Conservation (phyloP, 2,329 filamentous ascomycete genomes). For the Ophiostoma piceae region DNA sequence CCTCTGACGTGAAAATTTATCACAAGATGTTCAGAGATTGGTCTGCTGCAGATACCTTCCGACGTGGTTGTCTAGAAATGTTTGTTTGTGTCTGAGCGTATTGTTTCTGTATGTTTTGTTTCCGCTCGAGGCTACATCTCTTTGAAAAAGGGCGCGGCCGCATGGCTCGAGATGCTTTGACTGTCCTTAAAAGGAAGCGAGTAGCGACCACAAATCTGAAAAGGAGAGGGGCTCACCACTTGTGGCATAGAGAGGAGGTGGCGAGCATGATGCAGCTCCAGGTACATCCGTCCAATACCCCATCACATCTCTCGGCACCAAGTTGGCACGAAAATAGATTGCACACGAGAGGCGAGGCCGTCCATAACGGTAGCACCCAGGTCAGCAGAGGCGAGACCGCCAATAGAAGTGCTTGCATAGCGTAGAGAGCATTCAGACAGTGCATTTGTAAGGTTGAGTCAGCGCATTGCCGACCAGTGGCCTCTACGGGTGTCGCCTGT, state of each 20-base stretch:
- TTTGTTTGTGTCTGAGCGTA: constrained; percentile 2
- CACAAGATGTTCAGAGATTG: constrained; percentile 1
- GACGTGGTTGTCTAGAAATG: neutral
- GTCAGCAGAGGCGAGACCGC: neutral
- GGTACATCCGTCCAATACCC: neutral
- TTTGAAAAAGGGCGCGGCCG: neutral
- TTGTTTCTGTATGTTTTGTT: constrained; percentile 2
- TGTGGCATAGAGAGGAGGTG: neutral
- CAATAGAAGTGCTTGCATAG: neutral
- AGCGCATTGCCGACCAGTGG: neutral
- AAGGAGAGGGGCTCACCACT: neutral
- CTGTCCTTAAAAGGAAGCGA: neutral
- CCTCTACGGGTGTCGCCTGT: neutral
- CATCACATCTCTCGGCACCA: neutral
- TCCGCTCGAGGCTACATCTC: neutral
- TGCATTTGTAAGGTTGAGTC: neutral
- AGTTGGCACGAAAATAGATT: neutral
- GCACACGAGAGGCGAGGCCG: neutral
- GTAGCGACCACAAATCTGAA: neutral
- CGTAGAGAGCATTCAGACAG: neutral
- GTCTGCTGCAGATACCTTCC: neutral
- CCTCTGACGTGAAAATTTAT: neutral
- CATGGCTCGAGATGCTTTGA: neutral
- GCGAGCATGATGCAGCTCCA: neutral
- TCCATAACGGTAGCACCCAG: neutral